Base-by-base conservation (phyloP, 164 flowering plant genomes). In the Aristolochia californica region DNA sequence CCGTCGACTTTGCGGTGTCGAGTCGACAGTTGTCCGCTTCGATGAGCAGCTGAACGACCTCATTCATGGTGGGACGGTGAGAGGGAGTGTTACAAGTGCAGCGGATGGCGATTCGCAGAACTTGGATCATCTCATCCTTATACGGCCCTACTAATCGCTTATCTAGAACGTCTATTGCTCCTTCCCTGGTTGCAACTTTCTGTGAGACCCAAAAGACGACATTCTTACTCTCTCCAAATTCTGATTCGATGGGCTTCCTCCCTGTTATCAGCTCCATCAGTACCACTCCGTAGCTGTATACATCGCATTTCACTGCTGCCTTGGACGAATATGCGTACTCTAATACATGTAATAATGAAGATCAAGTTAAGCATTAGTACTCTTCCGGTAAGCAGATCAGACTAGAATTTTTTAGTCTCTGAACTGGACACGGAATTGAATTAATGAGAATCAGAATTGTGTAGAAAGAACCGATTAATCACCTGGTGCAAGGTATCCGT, bases 401-500 rank as follows among this genome's bases (percentile, higher is more conserved):
- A n/a, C n/a, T n/a, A n/a, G n/a, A n/a, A n/a, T n/a, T n/a, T n/a
- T n/a, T n/a, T n/a, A n/a, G n/a, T n/a, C n/a, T n/a, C n/a, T n/a
- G n/a, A n/a, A n/a, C n/a, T n/a, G n/a, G n/a, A n/a, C n/a, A n/a
- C n/a, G n/a, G n/a, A n/a, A n/a, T n/a, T n/a, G n/a, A 34, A 34
- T 34, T 7, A 34, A 7, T 34, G 7, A 8, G 5, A 34, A 34
- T 34, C 1, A 34, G 10, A 34, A 34, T 12, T 34, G 40, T 3
- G 7, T 8, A 13, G 14, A n/a, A n/a, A n/a, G n/a, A n/a, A n/a
- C n/a, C n/a, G n/a, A n/a, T n/a, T n/a, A n/a, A n/a, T 52, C 83
- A 89, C 99, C 99, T 68, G 99, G 99, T 26, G 97, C 99, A 63
- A 93, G 53, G 77, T 93, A 93, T 13, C 99, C 97, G 54, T 84